Evolutionary conservation across 169 alveolate genomes (phyloP).

Genomic region (Pseudocohnilembus persalinus): DNA sequence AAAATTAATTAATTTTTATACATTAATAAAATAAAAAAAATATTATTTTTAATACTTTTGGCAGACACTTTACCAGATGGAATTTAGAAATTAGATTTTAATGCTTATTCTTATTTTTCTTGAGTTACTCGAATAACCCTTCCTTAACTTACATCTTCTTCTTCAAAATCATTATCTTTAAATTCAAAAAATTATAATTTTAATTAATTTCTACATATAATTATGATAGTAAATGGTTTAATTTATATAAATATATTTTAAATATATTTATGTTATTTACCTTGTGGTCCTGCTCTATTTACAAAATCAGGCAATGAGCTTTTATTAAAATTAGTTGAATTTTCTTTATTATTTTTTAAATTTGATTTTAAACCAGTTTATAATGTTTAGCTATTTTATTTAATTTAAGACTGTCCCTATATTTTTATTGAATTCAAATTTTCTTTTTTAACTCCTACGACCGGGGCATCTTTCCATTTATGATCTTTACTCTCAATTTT

Average conservation of each 20-base stretch:
- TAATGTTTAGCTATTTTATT: no score
- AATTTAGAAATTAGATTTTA: no score
- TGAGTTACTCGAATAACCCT: not conserved
- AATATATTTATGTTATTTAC: no score
- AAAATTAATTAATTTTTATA: no score
- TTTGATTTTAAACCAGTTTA: no score
- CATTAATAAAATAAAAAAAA: no score
- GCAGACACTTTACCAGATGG: no score
- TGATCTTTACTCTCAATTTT: constrained; percentile 67
- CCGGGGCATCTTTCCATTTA: constrained; percentile 74
- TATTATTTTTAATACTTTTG: no score
- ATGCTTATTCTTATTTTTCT: not conserved
- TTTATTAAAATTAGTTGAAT: not conserved
- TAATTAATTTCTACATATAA: not conserved
- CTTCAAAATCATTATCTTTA: not conserved
- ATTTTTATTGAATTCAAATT: not conserved
- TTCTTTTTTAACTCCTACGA: constrained; percentile 40
- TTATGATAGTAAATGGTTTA: not conserved
- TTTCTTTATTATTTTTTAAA: no score
- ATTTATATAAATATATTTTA: no score
- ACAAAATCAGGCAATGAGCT: not conserved
- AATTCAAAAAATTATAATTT: not conserved
- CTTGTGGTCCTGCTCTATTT: not conserved
- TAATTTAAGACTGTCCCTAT: no score
- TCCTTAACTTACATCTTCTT: not conserved